A percentile compares a stretch with the other conserved stretches of the same genome.
These are phyloP conservation scores for Melastoma candidum DNA, from an alignment of 441 rosid species.

Conservation along the genomic window DNA sequence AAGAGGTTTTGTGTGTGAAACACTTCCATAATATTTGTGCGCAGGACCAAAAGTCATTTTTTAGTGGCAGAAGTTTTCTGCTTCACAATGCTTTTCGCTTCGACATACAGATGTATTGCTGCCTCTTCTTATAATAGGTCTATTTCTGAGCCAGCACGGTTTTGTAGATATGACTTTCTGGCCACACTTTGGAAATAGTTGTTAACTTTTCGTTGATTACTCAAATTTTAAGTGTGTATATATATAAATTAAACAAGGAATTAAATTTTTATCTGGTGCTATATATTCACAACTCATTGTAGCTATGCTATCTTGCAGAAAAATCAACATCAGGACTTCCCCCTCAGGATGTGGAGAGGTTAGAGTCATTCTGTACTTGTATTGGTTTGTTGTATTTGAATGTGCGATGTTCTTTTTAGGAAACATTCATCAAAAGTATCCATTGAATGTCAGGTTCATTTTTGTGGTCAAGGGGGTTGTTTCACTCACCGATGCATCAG, in stretches of 20 bases:
- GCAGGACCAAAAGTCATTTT: too few species aligned
- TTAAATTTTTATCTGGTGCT: not conserved
- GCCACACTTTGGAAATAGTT: not conserved
- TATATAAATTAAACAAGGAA: conserved; percentile 5
- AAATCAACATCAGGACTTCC: conserved; percentile 65
- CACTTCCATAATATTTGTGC: too few species aligned
- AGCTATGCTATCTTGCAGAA: conserved; percentile 33
- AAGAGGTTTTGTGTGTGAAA: too few species aligned
- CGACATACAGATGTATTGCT: too few species aligned
- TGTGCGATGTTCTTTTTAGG: conserved; percentile 2
- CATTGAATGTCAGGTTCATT: conserved; percentile 37
- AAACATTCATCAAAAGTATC: not conserved
- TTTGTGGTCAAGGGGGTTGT: conserved; percentile 68
- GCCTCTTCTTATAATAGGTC: too few species aligned
- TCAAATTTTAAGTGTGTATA: not conserved
- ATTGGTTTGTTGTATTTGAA: conserved; percentile 2
- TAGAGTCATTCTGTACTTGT: not conserved
- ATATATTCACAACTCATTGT: conserved; percentile 10
- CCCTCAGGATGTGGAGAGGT: conserved; percentile 62
- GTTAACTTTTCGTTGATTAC: not conserved
- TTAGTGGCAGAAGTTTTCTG: too few species aligned
- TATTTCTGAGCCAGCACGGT: not conserved
- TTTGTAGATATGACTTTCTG: not conserved
- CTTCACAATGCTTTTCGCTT: too few species aligned
- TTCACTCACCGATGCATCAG: conserved; percentile 35